Percentiles rank a stretch among this genome's conserved stretches.
Conservation (phyloP, 176 grass and related monocot species). For the Eleusine coracana region DNA sequence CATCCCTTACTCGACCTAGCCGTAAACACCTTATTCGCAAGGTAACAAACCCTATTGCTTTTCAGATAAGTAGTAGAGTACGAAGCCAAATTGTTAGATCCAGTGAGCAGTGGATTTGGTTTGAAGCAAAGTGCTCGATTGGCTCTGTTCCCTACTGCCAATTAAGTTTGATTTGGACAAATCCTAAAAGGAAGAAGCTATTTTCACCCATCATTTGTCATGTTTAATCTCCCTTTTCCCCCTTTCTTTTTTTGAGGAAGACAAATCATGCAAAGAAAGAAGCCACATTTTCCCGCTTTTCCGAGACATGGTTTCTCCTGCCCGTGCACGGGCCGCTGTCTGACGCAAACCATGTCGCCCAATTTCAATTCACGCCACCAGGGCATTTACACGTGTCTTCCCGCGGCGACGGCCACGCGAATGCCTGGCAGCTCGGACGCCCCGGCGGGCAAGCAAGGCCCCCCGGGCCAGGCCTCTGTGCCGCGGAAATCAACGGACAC, state of each 20-base stretch:
- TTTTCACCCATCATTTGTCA: conserved; percentile 13
- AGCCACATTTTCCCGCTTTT: background rate
- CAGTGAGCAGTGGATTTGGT: conserved; percentile 36
- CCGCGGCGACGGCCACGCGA: background rate
- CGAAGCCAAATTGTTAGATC: background rate
- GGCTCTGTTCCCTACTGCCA: conserved; percentile 19
- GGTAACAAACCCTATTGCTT: background rate
- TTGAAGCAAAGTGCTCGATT: conserved; percentile 46
- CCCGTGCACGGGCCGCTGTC: background rate
- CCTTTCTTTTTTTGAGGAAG: background rate
- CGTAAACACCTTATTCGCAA: background rate
- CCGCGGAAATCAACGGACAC: background rate
- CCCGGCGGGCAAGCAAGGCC: background rate
- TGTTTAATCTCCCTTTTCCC: background rate
- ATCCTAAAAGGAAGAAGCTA: background rate
- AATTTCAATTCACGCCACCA: conserved; percentile 6
- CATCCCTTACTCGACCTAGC: background rate
- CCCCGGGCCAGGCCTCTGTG: too few relatives aligned
- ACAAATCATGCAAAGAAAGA: background rate
- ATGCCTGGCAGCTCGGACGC: background rate
- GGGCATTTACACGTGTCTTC: conserved; percentile 22
- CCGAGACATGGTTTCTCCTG: background rate
- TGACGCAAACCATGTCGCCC: conserved; percentile 27
- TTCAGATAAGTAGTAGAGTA: background rate
- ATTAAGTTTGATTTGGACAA: conserved; percentile 41